phyloP scores from a whole-genome alignment of 139 green algal species.

The Picochlorum sp. region DNA sequence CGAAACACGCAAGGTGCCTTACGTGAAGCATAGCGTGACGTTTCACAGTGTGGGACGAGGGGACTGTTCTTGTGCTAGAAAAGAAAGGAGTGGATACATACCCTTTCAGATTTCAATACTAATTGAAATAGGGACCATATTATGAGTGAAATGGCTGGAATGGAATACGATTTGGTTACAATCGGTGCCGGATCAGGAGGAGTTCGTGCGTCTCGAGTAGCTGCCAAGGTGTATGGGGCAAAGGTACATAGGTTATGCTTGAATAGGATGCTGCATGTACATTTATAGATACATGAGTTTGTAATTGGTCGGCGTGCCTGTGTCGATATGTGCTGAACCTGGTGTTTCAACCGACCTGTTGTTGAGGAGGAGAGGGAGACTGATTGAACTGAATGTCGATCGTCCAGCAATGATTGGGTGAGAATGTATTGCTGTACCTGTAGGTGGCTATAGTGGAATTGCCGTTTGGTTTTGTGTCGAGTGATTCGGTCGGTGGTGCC shows the following conservation, averaged over 20 bases:
- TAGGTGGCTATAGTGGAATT: constrained; percentile 89
- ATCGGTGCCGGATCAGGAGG: constrained; percentile 86
- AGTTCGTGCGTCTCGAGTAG: constrained; percentile 62
- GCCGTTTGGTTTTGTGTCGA: constrained; percentile 73
- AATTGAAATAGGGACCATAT: no score
- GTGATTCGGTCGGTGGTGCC: constrained; percentile 53
- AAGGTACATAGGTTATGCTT: constrained; percentile 14
- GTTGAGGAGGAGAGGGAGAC: no score
- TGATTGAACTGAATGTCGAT: no score
- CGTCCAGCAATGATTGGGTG: not conserved
- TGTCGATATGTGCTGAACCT: not conserved
- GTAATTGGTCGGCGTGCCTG: no score
- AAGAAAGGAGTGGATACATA: no score
- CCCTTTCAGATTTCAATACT: no score
- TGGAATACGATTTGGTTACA: constrained; percentile 77
- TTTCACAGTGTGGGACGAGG: no score
- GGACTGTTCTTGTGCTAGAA: no score
- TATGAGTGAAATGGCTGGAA: not conserved
- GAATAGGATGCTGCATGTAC: not conserved
- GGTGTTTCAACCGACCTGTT: not conserved
- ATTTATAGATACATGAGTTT: not conserved
- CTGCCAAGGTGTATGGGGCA: constrained; percentile 39
- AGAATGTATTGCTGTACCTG: not conserved
- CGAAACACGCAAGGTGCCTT: no score
- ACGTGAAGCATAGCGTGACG: no score